phyloP scores from a whole-genome alignment of 2,329 filamentous ascomycete genomes.

The Teratosphaeria destructans region DNA sequence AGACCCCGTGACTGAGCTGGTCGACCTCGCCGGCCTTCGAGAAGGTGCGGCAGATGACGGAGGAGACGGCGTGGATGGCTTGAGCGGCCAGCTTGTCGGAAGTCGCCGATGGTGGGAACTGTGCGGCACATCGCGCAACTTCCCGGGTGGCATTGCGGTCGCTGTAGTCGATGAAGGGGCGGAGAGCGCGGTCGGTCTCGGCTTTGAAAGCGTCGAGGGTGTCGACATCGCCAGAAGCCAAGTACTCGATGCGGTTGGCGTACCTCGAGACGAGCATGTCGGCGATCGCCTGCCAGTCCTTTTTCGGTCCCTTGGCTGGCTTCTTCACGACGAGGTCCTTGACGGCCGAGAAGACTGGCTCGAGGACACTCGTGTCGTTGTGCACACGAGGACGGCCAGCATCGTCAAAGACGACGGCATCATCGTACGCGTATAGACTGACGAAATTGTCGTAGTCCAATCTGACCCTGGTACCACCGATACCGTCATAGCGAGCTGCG shows the following conservation, averaged over 20 bases:
- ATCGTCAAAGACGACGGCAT: constrained; percentile 26
- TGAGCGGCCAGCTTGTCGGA: constrained; percentile 6
- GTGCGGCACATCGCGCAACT: constrained; percentile 37
- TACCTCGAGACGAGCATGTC: constrained; percentile 59
- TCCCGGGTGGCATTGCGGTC: constrained; percentile 30
- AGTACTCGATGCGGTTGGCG: constrained; percentile 40
- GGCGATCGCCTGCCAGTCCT: constrained; percentile 55
- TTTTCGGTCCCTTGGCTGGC: constrained; percentile 16
- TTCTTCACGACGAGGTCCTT: constrained; percentile 30
- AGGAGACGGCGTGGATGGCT: constrained; percentile 22
- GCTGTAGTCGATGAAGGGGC: constrained; percentile 30
- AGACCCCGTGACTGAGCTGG: constrained; percentile 17
- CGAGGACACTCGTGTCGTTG: constrained; percentile 26
- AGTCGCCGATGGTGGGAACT: constrained; percentile 26
- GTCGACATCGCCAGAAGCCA: constrained; percentile 17
- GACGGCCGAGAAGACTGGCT: constrained; percentile 35
- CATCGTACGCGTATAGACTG: constrained; percentile 33
- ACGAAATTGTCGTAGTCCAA: constrained; percentile 42
- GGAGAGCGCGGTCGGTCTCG: constrained; percentile 22
- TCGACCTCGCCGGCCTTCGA: constrained; percentile 12
- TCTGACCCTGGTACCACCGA: constrained; percentile 33
- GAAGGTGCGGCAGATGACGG: constrained; percentile 26
- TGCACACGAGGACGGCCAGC: constrained; percentile 30
- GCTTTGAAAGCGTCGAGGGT: constrained; percentile 13
- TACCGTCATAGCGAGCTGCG: constrained; percentile 33